Base-by-base conservation (phyloP, 306 rosid genomes). In the Parietaria judaica region DNA sequence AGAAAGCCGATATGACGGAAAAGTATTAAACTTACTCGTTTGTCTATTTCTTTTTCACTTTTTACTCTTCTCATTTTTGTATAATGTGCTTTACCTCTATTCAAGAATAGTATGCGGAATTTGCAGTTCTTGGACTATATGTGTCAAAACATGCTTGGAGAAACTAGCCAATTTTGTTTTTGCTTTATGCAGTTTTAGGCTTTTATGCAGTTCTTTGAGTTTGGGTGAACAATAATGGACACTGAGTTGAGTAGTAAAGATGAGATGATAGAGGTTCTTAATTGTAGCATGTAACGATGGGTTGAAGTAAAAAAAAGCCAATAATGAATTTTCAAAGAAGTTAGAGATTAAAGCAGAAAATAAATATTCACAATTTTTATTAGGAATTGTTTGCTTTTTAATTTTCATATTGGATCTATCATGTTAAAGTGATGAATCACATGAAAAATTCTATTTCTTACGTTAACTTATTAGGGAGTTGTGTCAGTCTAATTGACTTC, bases 1-100 rank as follows among this genome's bases (percentile, higher is more conserved):
- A 70, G 99, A 92, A 81, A 92, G 94, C 73, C 99, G 99, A 53
- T 92, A 92, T 64, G 96, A 92, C 68, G 99, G 95, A 62, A 92
- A 92, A 96, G 99, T 92, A 82, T 43, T 51, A 46, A 35, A 36
- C 58, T 43, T 68, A 59, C 3, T n/a, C 13, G 15, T 8, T 46
- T 46, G 13, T 13, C 54, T 64, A 50, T 44, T 23, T 74, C 52
- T 38, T 52, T 50, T 31, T 43, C 12, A 61, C 61, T 69, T 38
- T 46, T 69, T 82, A 53, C 67, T 11, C 54, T 48, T 67, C 34
- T 69, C 51, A 63, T 51, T 52, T 72, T 66, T 46, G 17, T 60
- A 47, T 65, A 38, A 63, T 66, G 58, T 58, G 11, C 5, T 72
- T 62, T 51, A 45, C 52, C 60, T 14, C 16, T 55, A 36, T 56